Evolutionary conservation across 2,329 filamentous ascomycete genomes (phyloP).

Genomic region (Immersiporthe knoxdaviesiana): DNA sequence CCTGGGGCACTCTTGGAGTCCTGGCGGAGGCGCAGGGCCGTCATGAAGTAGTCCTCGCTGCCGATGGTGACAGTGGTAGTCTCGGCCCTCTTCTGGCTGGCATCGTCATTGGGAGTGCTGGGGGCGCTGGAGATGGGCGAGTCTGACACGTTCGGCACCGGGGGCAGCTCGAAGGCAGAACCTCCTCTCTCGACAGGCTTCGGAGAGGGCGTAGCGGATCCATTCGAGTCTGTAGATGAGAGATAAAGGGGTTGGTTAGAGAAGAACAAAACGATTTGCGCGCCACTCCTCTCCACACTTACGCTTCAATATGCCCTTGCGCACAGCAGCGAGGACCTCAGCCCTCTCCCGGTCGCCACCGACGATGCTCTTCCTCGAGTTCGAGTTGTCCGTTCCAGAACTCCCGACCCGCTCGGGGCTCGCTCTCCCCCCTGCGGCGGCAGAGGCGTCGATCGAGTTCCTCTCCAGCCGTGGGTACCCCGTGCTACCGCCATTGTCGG

Average conservation of each 20-base stretch:
- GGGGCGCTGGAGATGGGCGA: slow-evolving; percentile 85
- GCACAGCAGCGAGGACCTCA: slow-evolving; percentile 87
- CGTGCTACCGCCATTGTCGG: slow-evolving; percentile 71
- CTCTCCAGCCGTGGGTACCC: slow-evolving; percentile 84
- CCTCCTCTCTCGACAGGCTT: slow-evolving; percentile 61
- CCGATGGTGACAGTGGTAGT: slow-evolving; percentile 69
- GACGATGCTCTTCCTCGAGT: slow-evolving; percentile 81
- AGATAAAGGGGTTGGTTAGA: too few species aligned
- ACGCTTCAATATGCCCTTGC: slow-evolving; percentile 96
- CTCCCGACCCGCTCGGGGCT: slow-evolving; percentile 55
- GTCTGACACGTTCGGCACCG: slow-evolving; percentile 68
- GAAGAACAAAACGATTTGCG: slow-evolving; percentile 18
- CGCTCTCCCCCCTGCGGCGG: slow-evolving; percentile 47
- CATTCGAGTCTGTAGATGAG: slow-evolving; percentile 59
- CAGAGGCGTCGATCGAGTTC: slow-evolving; percentile 74
- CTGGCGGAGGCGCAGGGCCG: slow-evolving; percentile 70
- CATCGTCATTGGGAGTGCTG: slow-evolving; percentile 83
- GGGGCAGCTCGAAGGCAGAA: slow-evolving; percentile 60
- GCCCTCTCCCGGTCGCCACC: slow-evolving; percentile 89
- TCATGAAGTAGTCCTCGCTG: slow-evolving; percentile 89
- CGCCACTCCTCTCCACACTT: slow-evolving; percentile 40
- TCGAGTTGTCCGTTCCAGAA: slow-evolving; percentile 63
- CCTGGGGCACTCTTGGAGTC: slow-evolving; percentile 80
- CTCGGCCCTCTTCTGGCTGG: slow-evolving; percentile 67
- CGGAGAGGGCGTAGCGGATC: slow-evolving; percentile 69